A percentile compares a stretch with the other conserved stretches of the same genome.
phyloP scores from a whole-genome alignment of 257 asterid genomes.

The Lithospermum erythrorhizon region DNA sequence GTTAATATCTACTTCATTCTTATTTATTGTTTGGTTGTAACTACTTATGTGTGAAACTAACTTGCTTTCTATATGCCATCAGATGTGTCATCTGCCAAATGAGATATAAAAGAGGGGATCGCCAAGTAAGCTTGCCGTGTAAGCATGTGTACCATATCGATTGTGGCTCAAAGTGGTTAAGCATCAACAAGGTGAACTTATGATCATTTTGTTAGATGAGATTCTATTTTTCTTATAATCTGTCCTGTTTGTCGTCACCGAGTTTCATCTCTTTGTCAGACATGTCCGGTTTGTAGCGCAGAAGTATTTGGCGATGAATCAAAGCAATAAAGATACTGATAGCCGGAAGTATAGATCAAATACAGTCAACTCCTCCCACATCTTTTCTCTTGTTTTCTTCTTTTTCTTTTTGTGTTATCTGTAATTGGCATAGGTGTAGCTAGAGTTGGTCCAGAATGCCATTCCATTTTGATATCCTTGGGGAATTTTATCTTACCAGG shows the following conservation, averaged over 20 bases:
- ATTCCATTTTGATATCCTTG: no score
- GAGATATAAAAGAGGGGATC: slow-evolving; percentile 80
- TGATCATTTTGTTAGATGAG: neutral
- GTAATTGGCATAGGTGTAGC: neutral
- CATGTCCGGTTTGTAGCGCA: slow-evolving; percentile 81
- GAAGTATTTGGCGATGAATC: slow-evolving; percentile 51
- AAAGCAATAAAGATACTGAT: neutral
- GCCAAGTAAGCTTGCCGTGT: slow-evolving; percentile 69
- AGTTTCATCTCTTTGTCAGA: slow-evolving; percentile 26
- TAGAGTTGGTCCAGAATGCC: neutral
- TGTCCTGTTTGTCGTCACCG: neutral
- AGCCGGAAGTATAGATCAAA: slow-evolving; percentile 1
- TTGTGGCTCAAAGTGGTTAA: slow-evolving; percentile 88
- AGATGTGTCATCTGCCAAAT: slow-evolving; percentile 92
- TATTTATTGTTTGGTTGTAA: neutral
- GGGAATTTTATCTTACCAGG: neutral
- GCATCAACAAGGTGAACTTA: slow-evolving; percentile 68
- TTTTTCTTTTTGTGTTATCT: no score
- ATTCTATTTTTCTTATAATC: neutral
- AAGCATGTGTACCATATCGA: slow-evolving; percentile 73
- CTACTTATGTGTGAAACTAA: neutral
- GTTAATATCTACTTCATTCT: neutral
- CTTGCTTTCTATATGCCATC: slow-evolving; percentile 11
- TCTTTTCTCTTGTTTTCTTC: neutral
- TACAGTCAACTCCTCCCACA: neutral